Base-by-base conservation (phyloP, 495 filamentous ascomycete genomes). In the Diplogelasinospora grovesii region DNA sequence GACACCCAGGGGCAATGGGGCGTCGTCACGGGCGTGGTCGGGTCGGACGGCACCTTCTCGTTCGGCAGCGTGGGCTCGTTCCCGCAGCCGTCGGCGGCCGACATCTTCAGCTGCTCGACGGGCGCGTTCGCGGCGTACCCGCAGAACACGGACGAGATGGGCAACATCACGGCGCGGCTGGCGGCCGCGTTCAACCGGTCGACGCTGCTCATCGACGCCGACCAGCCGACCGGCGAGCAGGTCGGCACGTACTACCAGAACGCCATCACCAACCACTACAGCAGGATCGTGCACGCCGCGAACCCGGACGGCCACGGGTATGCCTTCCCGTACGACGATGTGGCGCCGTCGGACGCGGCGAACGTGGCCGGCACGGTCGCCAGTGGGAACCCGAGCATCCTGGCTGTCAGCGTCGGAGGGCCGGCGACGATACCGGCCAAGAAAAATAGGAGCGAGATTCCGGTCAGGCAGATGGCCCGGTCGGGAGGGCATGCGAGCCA, bases 321-420 rank as follows among this genome's bases (percentile, higher is more conserved):
- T 63, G 80, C 82, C 2, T 87, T 87, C 50, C 82, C 84, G 0
- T 89, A 86, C 52, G 83, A 89, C 53, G 84, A 89, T 58, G 84
- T 87, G 3, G 69, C 70, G 15, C 71, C 80, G 1, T 59, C 60
- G 13, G 72, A 69, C 36, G 74, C 68, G 0, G 46, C 56, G 10
- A 54, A 86, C 59, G 78, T 81, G 46, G 75, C 73, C 22, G 84
- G 84, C 2, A 73, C 70, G 33, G 73, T 86, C n/a, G 72, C 54
- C 39, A 77, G 77, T 53, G 53, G 56, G 3, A 72, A 59, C 33
- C 83, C 83, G 3, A 41, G 56, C 40, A 46, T 78, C 27, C 70
- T 84, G 40, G 77, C 74, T 0, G 70, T 88, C 9, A 69, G 73
- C 16, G 63, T 88, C 22, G 82, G 83, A 8, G 40, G 41, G 1